Evolutionary conservation across 2,329 filamentous ascomycete genomes (phyloP).

Genomic region (Colletotrichum viniferum): DNA sequence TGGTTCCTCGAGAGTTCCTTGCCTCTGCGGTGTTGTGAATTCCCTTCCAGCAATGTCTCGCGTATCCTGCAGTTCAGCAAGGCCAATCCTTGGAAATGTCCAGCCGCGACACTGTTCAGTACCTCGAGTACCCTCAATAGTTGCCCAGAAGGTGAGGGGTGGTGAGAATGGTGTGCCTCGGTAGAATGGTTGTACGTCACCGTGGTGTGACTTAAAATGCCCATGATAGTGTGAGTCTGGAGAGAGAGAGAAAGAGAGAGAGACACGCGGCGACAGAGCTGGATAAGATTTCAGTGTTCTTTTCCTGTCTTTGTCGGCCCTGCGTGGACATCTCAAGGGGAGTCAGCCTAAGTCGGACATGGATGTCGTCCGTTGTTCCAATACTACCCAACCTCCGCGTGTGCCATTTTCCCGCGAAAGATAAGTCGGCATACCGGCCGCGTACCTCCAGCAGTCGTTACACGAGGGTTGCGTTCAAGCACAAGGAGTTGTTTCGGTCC

Average conservation of each 20-base stretch:
- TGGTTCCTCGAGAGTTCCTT: slow-evolving; percentile 1
- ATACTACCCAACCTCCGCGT: not conserved
- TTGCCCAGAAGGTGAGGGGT: not conserved
- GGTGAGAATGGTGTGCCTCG: not conserved
- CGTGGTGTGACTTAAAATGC: not conserved
- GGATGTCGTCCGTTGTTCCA: not conserved
- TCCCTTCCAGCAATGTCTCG: not conserved
- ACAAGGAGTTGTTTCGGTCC: not conserved
- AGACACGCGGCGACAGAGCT: not conserved
- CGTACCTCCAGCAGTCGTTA: not conserved
- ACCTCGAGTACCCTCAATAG: not conserved
- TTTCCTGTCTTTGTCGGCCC: not conserved
- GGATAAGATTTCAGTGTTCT: not conserved
- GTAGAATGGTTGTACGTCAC: not conserved
- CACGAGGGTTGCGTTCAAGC: not conserved
- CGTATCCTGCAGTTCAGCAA: not conserved
- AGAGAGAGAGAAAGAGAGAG: not conserved
- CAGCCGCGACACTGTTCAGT: not conserved
- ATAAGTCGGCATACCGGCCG: not conserved
- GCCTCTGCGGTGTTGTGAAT: not conserved
- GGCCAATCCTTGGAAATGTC: not conserved
- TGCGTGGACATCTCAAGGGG: not conserved
- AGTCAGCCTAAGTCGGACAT: not conserved
- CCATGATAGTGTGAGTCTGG: not conserved
- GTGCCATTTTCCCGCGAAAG: not conserved